Conservation (phyloP, 1,284 basidiomycete species). For the Pterulicium gracile region DNA sequence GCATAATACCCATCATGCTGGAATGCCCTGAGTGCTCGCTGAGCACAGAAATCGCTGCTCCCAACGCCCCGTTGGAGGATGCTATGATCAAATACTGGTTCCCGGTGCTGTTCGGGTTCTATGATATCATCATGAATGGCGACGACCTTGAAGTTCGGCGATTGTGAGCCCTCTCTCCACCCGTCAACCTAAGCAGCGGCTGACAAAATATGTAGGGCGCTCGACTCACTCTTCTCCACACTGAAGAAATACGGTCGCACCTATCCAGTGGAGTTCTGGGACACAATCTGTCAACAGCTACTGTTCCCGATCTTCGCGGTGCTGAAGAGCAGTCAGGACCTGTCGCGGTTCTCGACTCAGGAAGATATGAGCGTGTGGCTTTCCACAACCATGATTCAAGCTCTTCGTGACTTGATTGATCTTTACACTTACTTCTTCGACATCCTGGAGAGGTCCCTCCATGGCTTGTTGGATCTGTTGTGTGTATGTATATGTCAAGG, state of each 20-base stretch:
- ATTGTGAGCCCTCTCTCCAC: constrained; percentile 47
- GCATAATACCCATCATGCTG: constrained; percentile 88
- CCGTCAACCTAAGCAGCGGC: constrained; percentile 6
- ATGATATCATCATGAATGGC: constrained; percentile 99
- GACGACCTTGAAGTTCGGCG: constrained; percentile 97
- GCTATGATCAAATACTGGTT: constrained; percentile 96
- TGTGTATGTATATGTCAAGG: constrained; percentile 99
- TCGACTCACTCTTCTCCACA: constrained; percentile 93
- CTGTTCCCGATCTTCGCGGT: constrained; percentile 99
- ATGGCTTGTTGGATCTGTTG: constrained; percentile 86
- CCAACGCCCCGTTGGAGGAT: constrained; percentile 48
- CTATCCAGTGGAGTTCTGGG: constrained; percentile 95
- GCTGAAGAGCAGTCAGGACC: constrained; percentile 81
- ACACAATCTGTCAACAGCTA: constrained; percentile 92
- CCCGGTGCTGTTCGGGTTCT: constrained; percentile 93
- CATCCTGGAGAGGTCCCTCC: constrained; percentile 81
- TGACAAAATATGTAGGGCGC: constrained; percentile 45
- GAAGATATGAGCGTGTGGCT: constrained; percentile 99
- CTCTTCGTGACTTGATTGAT: constrained; percentile 90
- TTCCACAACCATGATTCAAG: constrained; percentile 98
- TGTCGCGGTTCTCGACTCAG: constrained; percentile 89
- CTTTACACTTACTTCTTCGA: constrained; percentile 96
- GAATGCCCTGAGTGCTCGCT: constrained; percentile 75
- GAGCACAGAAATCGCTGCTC: constrained; percentile 23
- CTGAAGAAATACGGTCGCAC: constrained; percentile 84